These are phyloP conservation scores for Ciborinia camelliae DNA, from an alignment of 2,329 filamentous ascomycete genomes.

Conservation along the genomic window DNA sequence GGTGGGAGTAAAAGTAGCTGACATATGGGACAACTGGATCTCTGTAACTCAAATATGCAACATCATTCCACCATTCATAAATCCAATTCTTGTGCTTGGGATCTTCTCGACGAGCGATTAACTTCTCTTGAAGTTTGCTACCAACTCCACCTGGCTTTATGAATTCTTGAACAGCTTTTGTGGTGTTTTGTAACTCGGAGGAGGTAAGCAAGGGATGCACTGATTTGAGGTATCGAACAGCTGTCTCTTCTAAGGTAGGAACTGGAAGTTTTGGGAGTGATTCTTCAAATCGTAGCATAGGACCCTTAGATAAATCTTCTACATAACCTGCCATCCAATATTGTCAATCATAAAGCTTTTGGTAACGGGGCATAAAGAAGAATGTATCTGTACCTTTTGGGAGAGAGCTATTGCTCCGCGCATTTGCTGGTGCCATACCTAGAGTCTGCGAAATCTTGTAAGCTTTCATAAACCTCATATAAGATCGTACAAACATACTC, in stretches of 20 bases:
- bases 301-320: constrained; percentile 74
- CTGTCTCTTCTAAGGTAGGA: constrained; percentile 78
- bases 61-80: constrained; percentile 96
- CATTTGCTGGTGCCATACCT: constrained; percentile 51
- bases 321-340: constrained; percentile 58
- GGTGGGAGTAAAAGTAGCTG: constrained; percentile 98
- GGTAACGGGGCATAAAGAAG: constrained; percentile 19
- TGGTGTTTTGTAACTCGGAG: constrained; percentile 67
- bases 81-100: constrained; percentile 90
- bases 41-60: constrained; percentile 87
- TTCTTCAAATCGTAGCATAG: constrained; percentile 81
- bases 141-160: constrained; percentile 82
- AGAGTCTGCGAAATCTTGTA: constrained; percentile 27
- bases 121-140: constrained; percentile 79
- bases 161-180: constrained; percentile 84
- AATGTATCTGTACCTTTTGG: constrained; percentile 44
- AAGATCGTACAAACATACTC: constrained; percentile 26
- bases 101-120: constrained; percentile 74
- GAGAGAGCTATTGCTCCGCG: constrained; percentile 56
- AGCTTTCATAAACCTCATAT: constrained; percentile 16
- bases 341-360: constrained; percentile 10
- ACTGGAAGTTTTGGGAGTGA: constrained; percentile 79
- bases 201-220: constrained; percentile 70
- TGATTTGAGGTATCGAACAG: constrained; percentile 75
- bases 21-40: constrained; percentile 97